Evolutionary conservation across 2,329 filamentous ascomycete genomes (phyloP).

Genomic region (Fusarium circinatum): DNA sequence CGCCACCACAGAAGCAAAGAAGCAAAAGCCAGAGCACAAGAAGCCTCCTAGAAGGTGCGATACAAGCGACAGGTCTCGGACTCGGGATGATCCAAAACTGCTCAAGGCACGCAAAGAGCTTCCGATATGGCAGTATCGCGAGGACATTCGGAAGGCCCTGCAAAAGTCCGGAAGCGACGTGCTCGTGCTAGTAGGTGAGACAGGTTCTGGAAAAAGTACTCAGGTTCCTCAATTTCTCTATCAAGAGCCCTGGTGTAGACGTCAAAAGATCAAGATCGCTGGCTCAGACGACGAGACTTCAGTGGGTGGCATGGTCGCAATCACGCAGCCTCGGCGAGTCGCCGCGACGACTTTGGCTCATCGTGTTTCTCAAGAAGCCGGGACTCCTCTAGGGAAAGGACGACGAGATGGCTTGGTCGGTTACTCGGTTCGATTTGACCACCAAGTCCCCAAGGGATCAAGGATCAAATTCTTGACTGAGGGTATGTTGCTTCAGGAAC

Average conservation of each 20-base stretch:
- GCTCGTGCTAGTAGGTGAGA: constrained; percentile 90
- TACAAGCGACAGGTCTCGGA: constrained; percentile 14
- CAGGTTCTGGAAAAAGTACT: constrained; percentile 95
- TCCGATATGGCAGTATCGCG: constrained; percentile 81
- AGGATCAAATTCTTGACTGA: constrained; percentile 95
- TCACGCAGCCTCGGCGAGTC: constrained; percentile 93
- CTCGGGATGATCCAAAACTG: constrained; percentile 47
- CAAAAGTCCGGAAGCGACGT: constrained; percentile 69
- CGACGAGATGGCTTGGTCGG: constrained; percentile 71
- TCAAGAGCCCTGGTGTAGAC: constrained; percentile 80
- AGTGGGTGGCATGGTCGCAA: constrained; percentile 85
- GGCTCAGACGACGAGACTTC: constrained; percentile 54
- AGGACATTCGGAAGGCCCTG: constrained; percentile 74
- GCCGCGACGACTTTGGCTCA: constrained; percentile 91
- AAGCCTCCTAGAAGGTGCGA: constrained; percentile 17
- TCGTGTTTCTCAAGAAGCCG: constrained; percentile 83
- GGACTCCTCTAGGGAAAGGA: constrained; percentile 60
- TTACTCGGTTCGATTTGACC: constrained; percentile 95
- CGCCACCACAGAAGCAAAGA: neutral
- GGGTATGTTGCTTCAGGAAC: constrained; percentile 94
- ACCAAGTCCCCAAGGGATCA: constrained; percentile 81
- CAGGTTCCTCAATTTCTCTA: constrained; percentile 93
- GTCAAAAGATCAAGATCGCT: constrained; percentile 62
- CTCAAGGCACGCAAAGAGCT: constrained; percentile 70
- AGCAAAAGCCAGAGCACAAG: constrained; percentile 1